phyloP scores from a whole-genome alignment of 2,329 filamentous ascomycete species.

The Calonectria hawksworthii region DNA sequence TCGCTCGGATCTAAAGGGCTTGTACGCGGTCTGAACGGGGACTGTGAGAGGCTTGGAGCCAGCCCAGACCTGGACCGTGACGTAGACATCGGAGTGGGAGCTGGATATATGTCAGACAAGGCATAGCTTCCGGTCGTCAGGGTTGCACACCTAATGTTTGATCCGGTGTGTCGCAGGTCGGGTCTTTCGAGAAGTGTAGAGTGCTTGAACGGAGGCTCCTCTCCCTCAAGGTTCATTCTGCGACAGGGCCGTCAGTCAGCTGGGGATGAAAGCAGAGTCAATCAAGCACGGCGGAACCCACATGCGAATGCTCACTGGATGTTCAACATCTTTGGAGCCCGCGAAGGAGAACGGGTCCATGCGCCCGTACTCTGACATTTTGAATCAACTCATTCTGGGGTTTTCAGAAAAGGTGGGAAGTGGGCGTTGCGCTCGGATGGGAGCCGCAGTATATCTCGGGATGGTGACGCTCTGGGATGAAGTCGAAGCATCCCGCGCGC shows the following conservation, averaged over 20 bases:
- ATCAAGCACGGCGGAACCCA: conserved; percentile 44
- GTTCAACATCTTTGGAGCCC: conserved; percentile 85
- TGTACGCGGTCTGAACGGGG: conserved; percentile 92
- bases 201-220: conserved; percentile 56
- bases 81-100: conserved; percentile 88
- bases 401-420: not conserved
- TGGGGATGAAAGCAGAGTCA: not conserved
- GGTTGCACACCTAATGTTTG: conserved; percentile 76
- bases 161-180: conserved; percentile 88
- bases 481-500: not conserved
- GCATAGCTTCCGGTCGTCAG: not conserved
- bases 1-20: conserved; percentile 83
- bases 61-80: conserved; percentile 94
- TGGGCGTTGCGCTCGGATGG: not conserved
- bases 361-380: conserved; percentile 56
- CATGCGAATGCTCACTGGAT: conserved; percentile 79
- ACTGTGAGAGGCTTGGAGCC: conserved; percentile 96
- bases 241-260: conserved; percentile 32
- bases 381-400: conserved; percentile 47
- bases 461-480: conserved; percentile 7
- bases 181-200: conserved; percentile 85
- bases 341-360: conserved; percentile 99
- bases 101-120: conserved; percentile 59
- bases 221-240: conserved; percentile 64
- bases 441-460: conserved; percentile 8